phyloP scores from a whole-genome alignment of 441 rosid genomes.

The Brassica hybrid region DNA sequence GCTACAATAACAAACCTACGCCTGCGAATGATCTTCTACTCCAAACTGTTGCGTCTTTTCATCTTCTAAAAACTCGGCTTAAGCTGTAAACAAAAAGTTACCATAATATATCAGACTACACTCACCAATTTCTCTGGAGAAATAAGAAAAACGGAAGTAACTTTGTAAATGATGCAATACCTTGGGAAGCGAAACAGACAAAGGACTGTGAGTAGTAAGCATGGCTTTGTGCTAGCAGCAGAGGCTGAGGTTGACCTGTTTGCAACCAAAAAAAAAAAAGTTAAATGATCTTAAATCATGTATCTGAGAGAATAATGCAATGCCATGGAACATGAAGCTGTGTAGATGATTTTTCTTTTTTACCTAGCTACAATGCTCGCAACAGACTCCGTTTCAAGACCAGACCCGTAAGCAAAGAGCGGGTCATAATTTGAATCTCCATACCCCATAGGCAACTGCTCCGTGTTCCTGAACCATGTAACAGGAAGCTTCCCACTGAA shows the following conservation, averaged over 20 bases:
- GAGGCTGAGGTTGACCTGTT: constrained; percentile 74
- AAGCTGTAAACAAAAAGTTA: constrained; percentile 24
- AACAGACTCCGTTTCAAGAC: constrained; percentile 66
- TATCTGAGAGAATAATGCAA: constrained; percentile 7
- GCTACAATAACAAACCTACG: constrained; percentile 30
- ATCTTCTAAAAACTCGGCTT: constrained; percentile 31
- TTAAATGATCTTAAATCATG: neutral
- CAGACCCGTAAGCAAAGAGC: constrained; percentile 62
- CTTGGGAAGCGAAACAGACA: constrained; percentile 50
- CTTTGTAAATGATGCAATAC: constrained; percentile 32
- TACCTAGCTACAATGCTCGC: constrained; percentile 64
- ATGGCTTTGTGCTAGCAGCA: constrained; percentile 44
- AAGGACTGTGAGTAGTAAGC: constrained; percentile 36
- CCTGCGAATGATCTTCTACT: constrained; percentile 22
- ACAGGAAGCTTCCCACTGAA: constrained; percentile 70
- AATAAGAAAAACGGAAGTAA: constrained; percentile 15
- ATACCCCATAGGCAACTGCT: constrained; percentile 72
- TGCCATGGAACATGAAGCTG: constrained; percentile 4
- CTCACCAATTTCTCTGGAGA: neutral
- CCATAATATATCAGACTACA: constrained; percentile 13
- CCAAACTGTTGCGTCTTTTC: constrained; percentile 26
- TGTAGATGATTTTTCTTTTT: neutral
- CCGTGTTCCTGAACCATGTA: constrained; percentile 70
- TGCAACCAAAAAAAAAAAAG: constrained; percentile 12
- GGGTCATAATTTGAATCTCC: constrained; percentile 70